A percentile compares a stretch with the other conserved stretches of the same genome.
phyloP scores from a whole-genome alignment of 1,284 basidiomycete species.

The Sphagnurus paluster region DNA sequence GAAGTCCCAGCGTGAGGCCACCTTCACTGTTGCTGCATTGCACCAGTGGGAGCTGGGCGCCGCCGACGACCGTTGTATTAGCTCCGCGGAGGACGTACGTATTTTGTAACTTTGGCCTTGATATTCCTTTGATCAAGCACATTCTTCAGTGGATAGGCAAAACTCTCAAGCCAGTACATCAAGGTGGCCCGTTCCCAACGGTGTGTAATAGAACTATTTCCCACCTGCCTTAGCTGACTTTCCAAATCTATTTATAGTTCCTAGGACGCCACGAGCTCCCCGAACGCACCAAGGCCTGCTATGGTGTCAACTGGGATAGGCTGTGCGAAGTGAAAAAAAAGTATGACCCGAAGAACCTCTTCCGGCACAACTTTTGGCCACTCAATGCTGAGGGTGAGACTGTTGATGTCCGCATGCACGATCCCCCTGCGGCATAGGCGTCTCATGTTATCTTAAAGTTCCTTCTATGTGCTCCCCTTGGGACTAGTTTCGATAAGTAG shows the following conservation, averaged over 20 bases:
- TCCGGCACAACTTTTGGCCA: slow-evolving; percentile 79
- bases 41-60: slow-evolving; percentile 90
- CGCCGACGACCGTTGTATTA: slow-evolving; percentile 77
- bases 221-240: slow-evolving; percentile 7
- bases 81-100: slow-evolving; percentile 74
- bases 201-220: slow-evolving; percentile 54
- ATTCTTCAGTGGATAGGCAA: slow-evolving; percentile 69
- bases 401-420: slow-evolving; percentile 52
- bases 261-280: slow-evolving; percentile 69
- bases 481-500: not conserved
- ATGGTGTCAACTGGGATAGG: slow-evolving; percentile 71
- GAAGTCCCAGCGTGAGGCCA: slow-evolving; percentile 71
- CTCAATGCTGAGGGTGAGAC: slow-evolving; percentile 50
- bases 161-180: slow-evolving; percentile 65
- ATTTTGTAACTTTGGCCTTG: too few species aligned
- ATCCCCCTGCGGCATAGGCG: slow-evolving; percentile 48
- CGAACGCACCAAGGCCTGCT: slow-evolving; percentile 64
- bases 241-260: slow-evolving; percentile 54
- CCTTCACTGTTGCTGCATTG: slow-evolving; percentile 85
- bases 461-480: not conserved
- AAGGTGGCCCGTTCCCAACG: slow-evolving; percentile 81
- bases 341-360: slow-evolving; percentile 76
- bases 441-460: not conserved
- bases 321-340: slow-evolving; percentile 67
- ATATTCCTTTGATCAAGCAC: slow-evolving; percentile 6